These are phyloP conservation scores for Saksenaea oblongispora DNA, from an alignment of 371 early-diverging fungal species.

Conservation along the genomic window DNA sequence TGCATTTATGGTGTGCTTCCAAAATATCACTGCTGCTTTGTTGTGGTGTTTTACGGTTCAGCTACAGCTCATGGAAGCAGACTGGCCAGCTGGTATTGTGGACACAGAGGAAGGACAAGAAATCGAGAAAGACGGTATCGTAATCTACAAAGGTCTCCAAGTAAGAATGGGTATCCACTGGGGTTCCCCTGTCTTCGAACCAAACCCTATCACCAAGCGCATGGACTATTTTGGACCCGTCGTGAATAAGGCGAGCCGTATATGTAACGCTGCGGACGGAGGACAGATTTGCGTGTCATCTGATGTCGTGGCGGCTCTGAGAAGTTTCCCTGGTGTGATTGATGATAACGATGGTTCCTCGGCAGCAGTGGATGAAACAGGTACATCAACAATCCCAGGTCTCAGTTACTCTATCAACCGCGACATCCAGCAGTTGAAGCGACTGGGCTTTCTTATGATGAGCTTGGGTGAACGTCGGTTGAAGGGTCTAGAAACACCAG, in stretches of 20 bases:
- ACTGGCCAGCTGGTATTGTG: constrained; percentile 93
- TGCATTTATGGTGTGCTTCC: constrained; percentile 95
- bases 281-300: constrained; percentile 84
- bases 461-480: constrained; percentile 82
- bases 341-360: constrained; percentile 22
- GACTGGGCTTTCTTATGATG: constrained; percentile 71
- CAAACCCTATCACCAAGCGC: constrained; percentile 86
- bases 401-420: constrained; percentile 42
- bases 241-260: constrained; percentile 88
- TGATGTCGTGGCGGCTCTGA: constrained; percentile 62
- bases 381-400: constrained; percentile 8
- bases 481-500: constrained; percentile 90
- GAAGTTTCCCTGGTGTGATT: constrained; percentile 40
- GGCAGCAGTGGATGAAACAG: constrained; percentile 15
- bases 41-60: constrained; percentile 93
- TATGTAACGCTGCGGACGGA: constrained; percentile 88
- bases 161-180: constrained; percentile 97
- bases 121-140: constrained; percentile 57
- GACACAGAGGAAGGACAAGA: constrained; percentile 80
- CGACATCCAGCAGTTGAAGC: constrained; percentile 66
- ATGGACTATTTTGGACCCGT: constrained; percentile 98
- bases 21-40: constrained; percentile 82
- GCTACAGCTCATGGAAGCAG: constrained; percentile 76
- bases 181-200: constrained; percentile 90
- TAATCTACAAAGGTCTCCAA: constrained; percentile 86